These are phyloP conservation scores for Cercospora citrullina DNA, from an alignment of 2,329 filamentous ascomycete genomes.

Conservation along the genomic window DNA sequence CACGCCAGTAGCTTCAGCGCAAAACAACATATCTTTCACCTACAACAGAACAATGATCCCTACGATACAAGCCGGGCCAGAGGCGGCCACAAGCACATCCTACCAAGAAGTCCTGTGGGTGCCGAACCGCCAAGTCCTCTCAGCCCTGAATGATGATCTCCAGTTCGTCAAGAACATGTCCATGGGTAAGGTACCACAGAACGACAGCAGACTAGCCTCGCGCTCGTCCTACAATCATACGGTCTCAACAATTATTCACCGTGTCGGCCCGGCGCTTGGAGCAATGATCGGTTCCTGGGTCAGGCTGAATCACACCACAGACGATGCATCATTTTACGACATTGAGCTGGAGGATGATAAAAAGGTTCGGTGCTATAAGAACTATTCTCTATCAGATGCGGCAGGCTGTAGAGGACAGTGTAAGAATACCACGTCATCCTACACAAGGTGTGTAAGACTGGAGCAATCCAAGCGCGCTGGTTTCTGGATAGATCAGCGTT, in stretches of 20 bases:
- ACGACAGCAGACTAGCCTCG: background rate
- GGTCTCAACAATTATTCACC: conserved; percentile 19
- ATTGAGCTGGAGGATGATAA: background rate
- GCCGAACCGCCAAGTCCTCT: conserved; percentile 29
- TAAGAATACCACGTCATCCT: background rate
- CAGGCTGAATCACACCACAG: too few relatives aligned
- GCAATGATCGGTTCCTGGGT: conserved; percentile 9
- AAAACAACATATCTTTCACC: conserved; percentile 13
- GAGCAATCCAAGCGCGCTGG: background rate
- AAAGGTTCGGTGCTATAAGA: background rate
- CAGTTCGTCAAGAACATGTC: conserved; percentile 5
- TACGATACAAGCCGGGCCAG: too few relatives aligned
- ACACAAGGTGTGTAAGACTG: background rate
- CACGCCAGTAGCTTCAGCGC: background rate
- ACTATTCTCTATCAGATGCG: background rate
- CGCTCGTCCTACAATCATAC: conserved; percentile 15
- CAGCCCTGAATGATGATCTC: conserved; percentile 1
- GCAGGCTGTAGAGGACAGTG: background rate
- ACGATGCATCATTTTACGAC: background rate
- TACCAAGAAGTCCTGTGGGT: conserved; percentile 21
- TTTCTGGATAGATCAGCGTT: background rate
- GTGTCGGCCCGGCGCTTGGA: conserved; percentile 25
- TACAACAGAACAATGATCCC: conserved; percentile 14
- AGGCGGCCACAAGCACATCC: background rate
- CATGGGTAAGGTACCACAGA: background rate